phyloP scores from a whole-genome alignment of 2,329 filamentous ascomycete species.

The Purpureocillium takamizusanense region DNA sequence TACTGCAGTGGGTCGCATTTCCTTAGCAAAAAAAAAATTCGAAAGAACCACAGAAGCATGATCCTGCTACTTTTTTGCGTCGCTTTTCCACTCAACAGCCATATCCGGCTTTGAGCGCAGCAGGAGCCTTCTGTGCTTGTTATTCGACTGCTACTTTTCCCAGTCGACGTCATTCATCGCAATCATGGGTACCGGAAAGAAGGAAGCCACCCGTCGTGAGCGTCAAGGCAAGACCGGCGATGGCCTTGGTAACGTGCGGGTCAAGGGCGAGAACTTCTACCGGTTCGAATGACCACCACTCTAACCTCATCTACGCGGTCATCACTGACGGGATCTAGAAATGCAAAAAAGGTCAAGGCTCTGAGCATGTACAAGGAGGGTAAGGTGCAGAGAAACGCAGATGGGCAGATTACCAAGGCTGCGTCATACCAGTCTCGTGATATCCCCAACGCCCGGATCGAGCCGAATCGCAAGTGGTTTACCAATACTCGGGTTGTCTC shows the following conservation, averaged over 20 bases:
- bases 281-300: conserved; percentile 37
- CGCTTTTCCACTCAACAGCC: background rate
- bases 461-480: conserved; percentile 98
- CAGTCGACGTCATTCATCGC: conserved; percentile 8
- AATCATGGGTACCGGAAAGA: conserved; percentile 81
- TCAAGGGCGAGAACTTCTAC: conserved; percentile 99
- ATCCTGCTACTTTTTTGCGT: no score
- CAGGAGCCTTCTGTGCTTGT: background rate
- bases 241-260: conserved; percentile 84
- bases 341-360: conserved; percentile 80
- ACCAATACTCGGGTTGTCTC: conserved; percentile 85
- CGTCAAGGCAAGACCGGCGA: conserved; percentile 78
- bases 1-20: no score
- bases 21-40: no score
- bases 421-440: conserved; percentile 79
- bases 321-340: conserved; percentile 17
- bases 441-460: conserved; percentile 73
- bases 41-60: no score
- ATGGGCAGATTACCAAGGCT: conserved; percentile 76
- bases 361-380: conserved; percentile 89
- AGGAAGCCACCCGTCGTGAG: conserved; percentile 73
- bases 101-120: no score
- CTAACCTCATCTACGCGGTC: no score
- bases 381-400: conserved; percentile 70
- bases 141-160: background rate